Percentiles rank a stretch among this genome's conserved stretches.
Evolutionary conservation across 139 green algal genomes (phyloP).

Genomic region (Volvox reticuliferus): DNA sequence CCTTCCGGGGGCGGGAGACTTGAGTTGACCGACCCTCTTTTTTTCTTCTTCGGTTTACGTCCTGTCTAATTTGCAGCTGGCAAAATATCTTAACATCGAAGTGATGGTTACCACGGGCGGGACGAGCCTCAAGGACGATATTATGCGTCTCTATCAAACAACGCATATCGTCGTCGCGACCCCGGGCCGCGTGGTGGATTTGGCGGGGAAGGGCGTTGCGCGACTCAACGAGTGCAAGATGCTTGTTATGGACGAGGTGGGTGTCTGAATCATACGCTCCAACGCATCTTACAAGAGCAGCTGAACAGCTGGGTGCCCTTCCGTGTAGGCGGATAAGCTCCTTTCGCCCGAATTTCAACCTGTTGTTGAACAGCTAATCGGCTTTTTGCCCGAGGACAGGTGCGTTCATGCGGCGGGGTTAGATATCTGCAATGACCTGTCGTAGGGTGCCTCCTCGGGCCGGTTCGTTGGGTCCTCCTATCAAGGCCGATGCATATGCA

Average conservation of each 20-base stretch:
- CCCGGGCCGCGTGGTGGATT: constrained; percentile 96
- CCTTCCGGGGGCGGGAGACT: too few species aligned
- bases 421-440: too few species aligned
- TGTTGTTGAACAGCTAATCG: constrained; percentile 96
- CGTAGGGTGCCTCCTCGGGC: too few species aligned
- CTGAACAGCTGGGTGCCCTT: background rate
- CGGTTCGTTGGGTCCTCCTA: too few species aligned
- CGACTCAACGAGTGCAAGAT: constrained; percentile 90
- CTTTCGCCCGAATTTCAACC: constrained; percentile 95
- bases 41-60: background rate
- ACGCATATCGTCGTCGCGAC: constrained; percentile 92
- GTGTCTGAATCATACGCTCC: background rate
- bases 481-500: too few species aligned
- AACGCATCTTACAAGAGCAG: background rate
- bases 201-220: constrained; percentile 95
- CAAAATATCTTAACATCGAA: constrained; percentile 91
- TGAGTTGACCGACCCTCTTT: too few species aligned
- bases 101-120: constrained; percentile 99
- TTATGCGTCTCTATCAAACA: constrained; percentile 95
- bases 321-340: constrained; percentile 64
- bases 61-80: constrained; percentile 66
- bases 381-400: constrained; percentile 80
- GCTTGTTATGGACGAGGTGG: constrained; percentile 98
- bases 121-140: constrained; percentile 98
- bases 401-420: background rate